Evolutionary conservation across 257 asterid species (phyloP).

Genomic region (Rauvolfia tetraphylla): DNA sequence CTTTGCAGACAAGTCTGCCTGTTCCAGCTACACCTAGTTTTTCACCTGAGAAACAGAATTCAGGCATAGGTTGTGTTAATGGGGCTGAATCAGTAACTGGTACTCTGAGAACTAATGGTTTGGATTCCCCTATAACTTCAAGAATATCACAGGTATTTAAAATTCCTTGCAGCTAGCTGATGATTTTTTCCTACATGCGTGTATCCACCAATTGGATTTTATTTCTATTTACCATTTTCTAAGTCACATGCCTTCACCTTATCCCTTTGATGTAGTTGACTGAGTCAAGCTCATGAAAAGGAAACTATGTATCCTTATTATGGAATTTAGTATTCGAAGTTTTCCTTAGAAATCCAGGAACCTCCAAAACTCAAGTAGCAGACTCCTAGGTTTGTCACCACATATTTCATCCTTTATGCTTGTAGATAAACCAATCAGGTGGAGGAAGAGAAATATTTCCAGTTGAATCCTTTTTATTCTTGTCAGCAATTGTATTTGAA

Average conservation of each 20-base stretch:
- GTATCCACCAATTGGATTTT: neutral
- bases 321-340: neutral
- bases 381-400: neutral
- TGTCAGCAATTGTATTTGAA: neutral
- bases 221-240: conserved; percentile 8
- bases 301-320: neutral
- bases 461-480: neutral
- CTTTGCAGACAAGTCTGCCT: conserved; percentile 27
- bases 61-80: conserved; percentile 21
- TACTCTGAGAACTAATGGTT: conserved; percentile 33
- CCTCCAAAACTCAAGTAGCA: neutral
- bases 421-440: neutral
- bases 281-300: neutral
- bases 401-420: neutral
- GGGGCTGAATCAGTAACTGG: conserved; percentile 35
- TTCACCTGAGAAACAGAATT: conserved; percentile 33
- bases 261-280: neutral
- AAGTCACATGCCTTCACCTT: neutral
- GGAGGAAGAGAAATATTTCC: conserved; percentile 1
- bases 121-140: conserved; percentile 36
- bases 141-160: conserved; percentile 37
- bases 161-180: conserved; percentile 7
- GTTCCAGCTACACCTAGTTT: conserved; percentile 33
- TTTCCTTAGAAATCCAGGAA: neutral
- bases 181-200: neutral